Evolutionary conservation across 768 basidiomycete genomes (phyloP).

Genomic region (Mycena latifolia): DNA sequence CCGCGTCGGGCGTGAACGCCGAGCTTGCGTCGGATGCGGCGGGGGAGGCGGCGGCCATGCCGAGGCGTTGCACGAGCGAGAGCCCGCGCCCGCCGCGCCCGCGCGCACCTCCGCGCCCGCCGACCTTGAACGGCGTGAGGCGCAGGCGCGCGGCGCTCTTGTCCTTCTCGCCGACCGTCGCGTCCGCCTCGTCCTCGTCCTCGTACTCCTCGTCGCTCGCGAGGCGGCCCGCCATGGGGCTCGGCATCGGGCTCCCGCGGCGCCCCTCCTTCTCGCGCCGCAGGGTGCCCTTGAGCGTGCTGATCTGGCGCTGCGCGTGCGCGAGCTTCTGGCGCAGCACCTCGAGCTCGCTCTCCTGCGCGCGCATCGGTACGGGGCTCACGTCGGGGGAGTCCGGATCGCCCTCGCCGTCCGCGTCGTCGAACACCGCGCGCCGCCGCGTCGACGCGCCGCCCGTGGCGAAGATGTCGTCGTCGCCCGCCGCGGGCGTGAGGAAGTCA

Average conservation of each 20-base stretch:
- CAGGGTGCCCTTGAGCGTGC: constrained; percentile 82
- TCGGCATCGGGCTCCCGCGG: constrained; percentile 65
- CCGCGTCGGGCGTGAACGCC: constrained; percentile 43
- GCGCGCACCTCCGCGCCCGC: constrained; percentile 61
- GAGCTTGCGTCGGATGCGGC: constrained; percentile 53
- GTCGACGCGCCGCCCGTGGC: constrained; percentile 72
- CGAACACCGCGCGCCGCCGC: constrained; percentile 68
- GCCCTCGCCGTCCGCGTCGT: constrained; percentile 58
- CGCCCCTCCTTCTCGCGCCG: constrained; percentile 88
- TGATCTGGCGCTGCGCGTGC: constrained; percentile 89
- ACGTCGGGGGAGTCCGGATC: constrained; percentile 71
- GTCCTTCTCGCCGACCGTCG: constrained; percentile 49
- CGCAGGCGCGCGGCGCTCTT: constrained; percentile 50
- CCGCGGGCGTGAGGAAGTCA: constrained; percentile 71
- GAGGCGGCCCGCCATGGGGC: constrained; percentile 40
- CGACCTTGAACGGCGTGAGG: constrained; percentile 67
- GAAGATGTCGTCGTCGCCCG: constrained; percentile 78
- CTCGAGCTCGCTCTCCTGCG: constrained; percentile 72
- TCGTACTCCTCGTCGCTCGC: constrained; percentile 56
- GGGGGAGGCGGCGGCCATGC: constrained; percentile 66
- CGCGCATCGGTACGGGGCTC: constrained; percentile 53
- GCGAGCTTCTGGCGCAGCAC: constrained; percentile 84
- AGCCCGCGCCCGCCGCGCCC: constrained; percentile 60
- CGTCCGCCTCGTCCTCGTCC: constrained; percentile 63
- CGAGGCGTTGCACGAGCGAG: constrained; percentile 72